Evolutionary conservation across 495 filamentous ascomycete genomes (phyloP).

Genomic region (Friedmanniomyces endolithicus): DNA sequence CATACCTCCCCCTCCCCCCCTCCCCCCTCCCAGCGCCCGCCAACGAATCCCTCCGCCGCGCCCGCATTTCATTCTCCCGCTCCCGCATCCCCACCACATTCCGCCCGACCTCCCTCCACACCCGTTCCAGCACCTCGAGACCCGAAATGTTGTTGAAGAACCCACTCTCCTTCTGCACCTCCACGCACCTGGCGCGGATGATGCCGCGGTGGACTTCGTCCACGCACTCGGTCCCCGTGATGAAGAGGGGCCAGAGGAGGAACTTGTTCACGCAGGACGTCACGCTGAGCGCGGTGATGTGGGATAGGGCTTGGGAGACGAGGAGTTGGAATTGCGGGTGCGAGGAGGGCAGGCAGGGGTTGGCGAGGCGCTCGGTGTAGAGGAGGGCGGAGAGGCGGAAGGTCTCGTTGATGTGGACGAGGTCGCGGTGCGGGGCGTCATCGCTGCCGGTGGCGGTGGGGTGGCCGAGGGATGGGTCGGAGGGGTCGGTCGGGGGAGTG

Average conservation of each 20-base stretch:
- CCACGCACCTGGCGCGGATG: slow-evolving; percentile 65
- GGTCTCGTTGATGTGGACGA: slow-evolving; percentile 63
- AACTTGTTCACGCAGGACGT: slow-evolving; percentile 63
- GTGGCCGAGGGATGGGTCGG: slow-evolving; percentile 21
- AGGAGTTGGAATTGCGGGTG: slow-evolving; percentile 74
- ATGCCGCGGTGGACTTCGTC: slow-evolving; percentile 64
- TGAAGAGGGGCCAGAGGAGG: slow-evolving; percentile 86
- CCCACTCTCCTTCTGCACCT: slow-evolving; percentile 75
- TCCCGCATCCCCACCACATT: slow-evolving; percentile 18
- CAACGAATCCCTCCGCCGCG: slow-evolving; percentile 31
- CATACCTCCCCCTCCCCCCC: slow-evolving; percentile 6
- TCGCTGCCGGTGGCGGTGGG: slow-evolving; percentile 15
- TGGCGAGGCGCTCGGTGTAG: slow-evolving; percentile 79
- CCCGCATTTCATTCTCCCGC: slow-evolving; percentile 17
- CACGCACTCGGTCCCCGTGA: slow-evolving; percentile 82
- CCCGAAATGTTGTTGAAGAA: slow-evolving; percentile 87
- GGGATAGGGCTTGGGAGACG: slow-evolving; percentile 66
- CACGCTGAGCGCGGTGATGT: slow-evolving; percentile 63
- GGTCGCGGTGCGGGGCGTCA: slow-evolving; percentile 31
- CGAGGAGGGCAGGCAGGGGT: slow-evolving; percentile 58
- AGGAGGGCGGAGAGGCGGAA: slow-evolving; percentile 83
- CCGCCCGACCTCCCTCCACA: slow-evolving; percentile 50
- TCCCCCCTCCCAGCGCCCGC: slow-evolving; percentile 19
- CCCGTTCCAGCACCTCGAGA: slow-evolving; percentile 69
- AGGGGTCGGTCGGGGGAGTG: slow-evolving; percentile 26